Evolutionary conservation across 768 basidiomycete species (phyloP), one percentile per base, ranked within the genome.

Genomic region (Postia placenta): DNA sequence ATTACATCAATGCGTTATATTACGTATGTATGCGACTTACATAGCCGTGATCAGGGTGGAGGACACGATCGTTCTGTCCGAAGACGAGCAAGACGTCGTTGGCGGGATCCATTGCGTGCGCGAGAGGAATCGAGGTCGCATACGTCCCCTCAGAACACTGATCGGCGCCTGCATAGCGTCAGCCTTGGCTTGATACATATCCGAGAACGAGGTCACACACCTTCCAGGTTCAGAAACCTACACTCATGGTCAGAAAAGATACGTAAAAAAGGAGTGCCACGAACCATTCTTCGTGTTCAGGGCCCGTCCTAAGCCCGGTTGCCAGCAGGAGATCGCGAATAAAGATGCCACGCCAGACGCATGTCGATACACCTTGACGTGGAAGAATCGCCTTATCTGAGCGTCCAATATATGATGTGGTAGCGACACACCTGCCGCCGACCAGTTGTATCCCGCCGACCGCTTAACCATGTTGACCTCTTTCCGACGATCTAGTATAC

Each of bases 41-140:
- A 33, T 58, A 58, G 12, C 58, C 58, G 44, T 59, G 58, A 33
- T 59, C 58, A 0, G 58, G 58, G 38, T 59, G 58, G 12, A 59
- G 36, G 0, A 59, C 55, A 2, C 58, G 50, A 4, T 53, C 55
- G 26, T 59, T 59, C 44, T 51, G 47, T 3, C 55, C 58, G 23
- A 54, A 59, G 0, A 49, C 58, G 2, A 59, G 47, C 42, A 59
- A 48, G 24, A 56, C 53, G 26, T 59, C 58, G 47, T 59, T 54
- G 23, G 48, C 47, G 5, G 43, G 28, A 36, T 56, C 46, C 55
- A 59, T 56, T 4, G 55, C 58, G 25, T 59, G 51, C 43, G 51
- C 44, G 2, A 59, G 51, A 4, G 58, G 58, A 11, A 59, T 56
- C 6, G 58, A 59, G 1, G 58, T 59, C 26, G 50, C 55, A 23